Conservation (phyloP, 2,329 filamentous ascomycete species). For the Cladosporium sp. region DNA sequence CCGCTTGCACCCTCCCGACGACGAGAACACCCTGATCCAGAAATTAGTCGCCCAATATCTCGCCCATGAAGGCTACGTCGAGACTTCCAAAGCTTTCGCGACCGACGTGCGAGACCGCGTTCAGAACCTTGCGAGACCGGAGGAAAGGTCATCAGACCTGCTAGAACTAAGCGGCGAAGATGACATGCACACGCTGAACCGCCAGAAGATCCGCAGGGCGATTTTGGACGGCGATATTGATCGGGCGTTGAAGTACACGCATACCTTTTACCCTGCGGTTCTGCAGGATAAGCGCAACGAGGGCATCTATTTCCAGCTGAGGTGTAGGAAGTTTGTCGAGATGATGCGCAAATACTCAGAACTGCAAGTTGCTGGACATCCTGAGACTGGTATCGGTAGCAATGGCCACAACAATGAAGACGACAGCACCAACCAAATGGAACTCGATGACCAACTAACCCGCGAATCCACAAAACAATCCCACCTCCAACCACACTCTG, state of each 20-base stretch:
- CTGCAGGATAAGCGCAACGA: constrained; percentile 65
- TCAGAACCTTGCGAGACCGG: neutral
- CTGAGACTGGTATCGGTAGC: constrained; percentile 15
- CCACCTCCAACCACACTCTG: constrained; percentile 1
- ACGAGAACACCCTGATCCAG: constrained; percentile 76
- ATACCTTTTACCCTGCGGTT: constrained; percentile 73
- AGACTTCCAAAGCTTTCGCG: constrained; percentile 78
- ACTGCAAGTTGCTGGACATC: constrained; percentile 42
- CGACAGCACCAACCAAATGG: constrained; percentile 44
- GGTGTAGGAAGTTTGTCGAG: constrained; percentile 90
- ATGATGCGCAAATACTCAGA: constrained; percentile 78
- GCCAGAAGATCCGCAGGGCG: constrained; percentile 76
- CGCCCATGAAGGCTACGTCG: constrained; percentile 91
- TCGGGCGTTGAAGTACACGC: constrained; percentile 76
- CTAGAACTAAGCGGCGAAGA: constrained; percentile 42
- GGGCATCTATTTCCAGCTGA: constrained; percentile 80
- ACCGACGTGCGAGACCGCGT: constrained; percentile 60
- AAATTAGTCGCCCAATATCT: constrained; percentile 82
- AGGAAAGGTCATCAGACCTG: constrained; percentile 29
- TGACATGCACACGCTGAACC: constrained; percentile 78
- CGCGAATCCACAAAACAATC: constrained; percentile 23
- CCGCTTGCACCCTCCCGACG: constrained; percentile 56
- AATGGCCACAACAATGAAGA: constrained; percentile 35
- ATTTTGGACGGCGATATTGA: constrained; percentile 93
- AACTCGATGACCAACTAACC: constrained; percentile 52